phyloP scores from a whole-genome alignment of 768 basidiomycete species.

The Wakefieldia striispora region DNA sequence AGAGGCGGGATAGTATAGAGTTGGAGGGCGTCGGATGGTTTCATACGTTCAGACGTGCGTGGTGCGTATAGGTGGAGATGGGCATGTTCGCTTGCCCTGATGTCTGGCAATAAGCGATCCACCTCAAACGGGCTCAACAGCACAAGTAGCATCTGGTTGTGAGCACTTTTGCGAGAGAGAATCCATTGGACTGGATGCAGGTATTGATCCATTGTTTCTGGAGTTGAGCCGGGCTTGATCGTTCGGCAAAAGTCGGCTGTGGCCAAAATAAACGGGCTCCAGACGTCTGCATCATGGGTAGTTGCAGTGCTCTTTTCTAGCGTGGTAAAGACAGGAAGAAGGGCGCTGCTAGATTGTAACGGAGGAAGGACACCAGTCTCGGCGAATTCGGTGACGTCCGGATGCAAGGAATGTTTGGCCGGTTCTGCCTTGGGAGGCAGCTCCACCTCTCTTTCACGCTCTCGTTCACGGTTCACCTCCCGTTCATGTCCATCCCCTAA shows the following conservation, averaged over 20 bases:
- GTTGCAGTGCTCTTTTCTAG: neutral
- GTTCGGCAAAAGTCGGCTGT: conserved; percentile 12
- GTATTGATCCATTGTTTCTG: conserved; percentile 8
- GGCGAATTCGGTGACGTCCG: conserved; percentile 21
- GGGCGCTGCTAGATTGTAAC: conserved; percentile 16
- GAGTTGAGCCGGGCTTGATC: neutral
- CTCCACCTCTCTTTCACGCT: conserved; percentile 38
- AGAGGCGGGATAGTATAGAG: conserved; percentile 8
- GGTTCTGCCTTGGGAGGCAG: conserved; percentile 28
- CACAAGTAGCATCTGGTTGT: conserved; percentile 24
- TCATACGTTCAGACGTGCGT: conserved; percentile 31
- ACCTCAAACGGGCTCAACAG: conserved; percentile 41
- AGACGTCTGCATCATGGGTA: conserved; percentile 18
- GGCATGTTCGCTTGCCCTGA: conserved; percentile 32
- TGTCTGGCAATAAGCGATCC: conserved; percentile 35
- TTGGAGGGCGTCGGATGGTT: conserved; percentile 32
- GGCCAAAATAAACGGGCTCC: conserved; percentile 7
- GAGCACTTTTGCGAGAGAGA: conserved; percentile 2
- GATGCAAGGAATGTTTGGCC: conserved; percentile 17
- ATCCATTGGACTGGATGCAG: conserved; percentile 26
- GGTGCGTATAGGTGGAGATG: conserved; percentile 42
- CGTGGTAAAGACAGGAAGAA: conserved; percentile 16
- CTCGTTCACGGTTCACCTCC: conserved; percentile 41
- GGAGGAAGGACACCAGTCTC: conserved; percentile 21
- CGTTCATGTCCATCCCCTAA: conserved; percentile 37